Evolutionary conservation across 306 rosid genomes (phyloP).

Genomic region (Abrus pulchellus): DNA sequence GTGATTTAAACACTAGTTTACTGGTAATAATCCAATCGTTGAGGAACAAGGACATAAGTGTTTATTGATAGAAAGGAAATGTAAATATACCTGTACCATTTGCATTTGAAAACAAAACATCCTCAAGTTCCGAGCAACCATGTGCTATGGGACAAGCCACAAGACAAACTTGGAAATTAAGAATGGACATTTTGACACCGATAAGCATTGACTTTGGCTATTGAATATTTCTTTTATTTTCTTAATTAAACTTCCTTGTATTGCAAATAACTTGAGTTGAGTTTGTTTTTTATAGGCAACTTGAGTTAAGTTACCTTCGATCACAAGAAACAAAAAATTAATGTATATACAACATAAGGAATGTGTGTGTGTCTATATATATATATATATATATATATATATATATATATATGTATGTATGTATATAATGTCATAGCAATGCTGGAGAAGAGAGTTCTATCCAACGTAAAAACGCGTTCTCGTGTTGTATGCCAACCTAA

Average conservation of each 20-base stretch:
- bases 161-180: not conserved
- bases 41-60: not conserved
- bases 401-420: not conserved
- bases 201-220: conserved; percentile 38
- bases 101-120: not conserved
- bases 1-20: not conserved
- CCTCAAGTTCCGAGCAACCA: not conserved
- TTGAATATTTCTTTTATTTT: not conserved
- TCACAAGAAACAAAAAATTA: not conserved
- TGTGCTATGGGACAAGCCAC: not conserved
- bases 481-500: not conserved
- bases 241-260: not conserved
- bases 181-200: not conserved
- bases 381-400: not conserved
- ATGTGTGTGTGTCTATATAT: too few species aligned
- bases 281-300: too few species aligned
- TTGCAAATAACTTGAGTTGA: conserved; percentile 12
- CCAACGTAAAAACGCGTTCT: not conserved
- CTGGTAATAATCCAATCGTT: not conserved
- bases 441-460: not conserved
- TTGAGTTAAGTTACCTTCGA: not conserved
- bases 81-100: not conserved
- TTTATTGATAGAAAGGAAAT: not conserved
- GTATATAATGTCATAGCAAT: not conserved
- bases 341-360: too few species aligned